Percentiles rank a stretch among this genome's conserved stretches.
Conservation (phyloP, 805 yeast genomes). For the Zygoascus tannicola region DNA sequence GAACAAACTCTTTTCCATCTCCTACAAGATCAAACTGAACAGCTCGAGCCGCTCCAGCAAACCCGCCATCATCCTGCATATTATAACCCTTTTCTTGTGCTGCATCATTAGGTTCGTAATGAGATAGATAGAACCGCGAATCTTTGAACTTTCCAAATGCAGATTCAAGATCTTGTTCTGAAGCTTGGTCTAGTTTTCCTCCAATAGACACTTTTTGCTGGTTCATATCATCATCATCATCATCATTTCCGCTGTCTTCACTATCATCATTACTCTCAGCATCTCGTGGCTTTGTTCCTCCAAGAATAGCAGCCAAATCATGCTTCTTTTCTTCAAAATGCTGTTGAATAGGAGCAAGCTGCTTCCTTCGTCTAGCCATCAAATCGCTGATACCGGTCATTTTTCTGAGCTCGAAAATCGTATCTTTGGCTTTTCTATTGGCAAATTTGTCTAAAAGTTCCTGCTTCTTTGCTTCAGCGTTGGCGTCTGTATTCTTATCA, state of each 20-base stretch:
- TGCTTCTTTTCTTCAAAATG: constrained; percentile 49
- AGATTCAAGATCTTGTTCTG: constrained; percentile 31
- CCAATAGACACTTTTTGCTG: constrained; percentile 9
- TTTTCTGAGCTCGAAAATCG: constrained; percentile 84
- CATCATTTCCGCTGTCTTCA: not conserved
- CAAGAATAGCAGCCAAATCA: constrained; percentile 7
- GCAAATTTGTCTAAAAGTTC: constrained; percentile 61
- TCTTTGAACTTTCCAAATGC: constrained; percentile 49
- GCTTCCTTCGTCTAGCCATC: constrained; percentile 80
- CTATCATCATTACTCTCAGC: constrained; percentile 4
- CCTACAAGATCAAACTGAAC: constrained; percentile 79
- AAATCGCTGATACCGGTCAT: constrained; percentile 48
- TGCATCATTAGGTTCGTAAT: constrained; percentile 73
- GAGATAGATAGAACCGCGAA: constrained; percentile 72
- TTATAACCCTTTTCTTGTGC: constrained; percentile 74
- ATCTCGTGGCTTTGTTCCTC: constrained; percentile 3
- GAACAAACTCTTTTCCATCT: constrained; percentile 62
- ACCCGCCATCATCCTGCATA: constrained; percentile 33
- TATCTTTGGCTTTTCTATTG: constrained; percentile 67
- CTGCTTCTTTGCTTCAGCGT: constrained; percentile 60
- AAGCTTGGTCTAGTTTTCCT: constrained; percentile 6
- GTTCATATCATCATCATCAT: constrained; percentile 6
- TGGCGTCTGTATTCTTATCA: constrained; percentile 21
- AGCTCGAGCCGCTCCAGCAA: constrained; percentile 71
- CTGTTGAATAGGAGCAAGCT: constrained; percentile 79